Evolutionary conservation across 805 yeast species (phyloP).

Genomic region (Torulaspora gathmanii): DNA sequence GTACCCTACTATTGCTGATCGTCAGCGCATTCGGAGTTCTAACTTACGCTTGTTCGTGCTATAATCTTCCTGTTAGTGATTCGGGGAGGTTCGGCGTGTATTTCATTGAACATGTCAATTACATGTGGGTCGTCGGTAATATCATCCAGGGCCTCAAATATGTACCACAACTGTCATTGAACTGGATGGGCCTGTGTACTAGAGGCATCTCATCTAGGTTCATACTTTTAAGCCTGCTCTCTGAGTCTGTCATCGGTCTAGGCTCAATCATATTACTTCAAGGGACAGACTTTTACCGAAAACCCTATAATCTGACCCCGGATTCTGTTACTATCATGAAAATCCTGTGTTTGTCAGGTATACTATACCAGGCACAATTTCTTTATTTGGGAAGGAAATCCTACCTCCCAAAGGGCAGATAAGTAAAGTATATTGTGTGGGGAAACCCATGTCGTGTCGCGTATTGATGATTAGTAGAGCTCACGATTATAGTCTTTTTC

Average conservation of each 20-base stretch:
- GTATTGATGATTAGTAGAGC: not conserved
- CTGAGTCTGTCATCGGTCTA: constrained; percentile 7
- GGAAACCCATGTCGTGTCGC: not conserved
- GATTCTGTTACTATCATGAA: constrained; percentile 16
- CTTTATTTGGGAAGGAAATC: constrained; percentile 23
- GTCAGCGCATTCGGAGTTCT: constrained; percentile 15
- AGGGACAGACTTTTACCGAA: constrained; percentile 13
- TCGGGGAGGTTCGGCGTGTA: constrained; percentile 35
- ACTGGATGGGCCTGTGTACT: constrained; percentile 38
- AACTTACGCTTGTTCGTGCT: constrained; percentile 22
- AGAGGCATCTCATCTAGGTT: constrained; percentile 30
- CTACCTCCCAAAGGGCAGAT: constrained; percentile 18
- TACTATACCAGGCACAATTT: constrained; percentile 30
- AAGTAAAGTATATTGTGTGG: not conserved
- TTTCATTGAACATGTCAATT: constrained; percentile 41
- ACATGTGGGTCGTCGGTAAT: constrained; percentile 38
- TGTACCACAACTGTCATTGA: constrained; percentile 42
- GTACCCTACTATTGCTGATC: constrained; percentile 6
- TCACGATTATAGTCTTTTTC: constrained; percentile 38
- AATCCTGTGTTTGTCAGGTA: constrained; percentile 13
- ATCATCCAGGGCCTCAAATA: constrained; percentile 27
- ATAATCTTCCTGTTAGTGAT: constrained; percentile 16
- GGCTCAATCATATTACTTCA: constrained; percentile 1
- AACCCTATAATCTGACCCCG: constrained; percentile 28
- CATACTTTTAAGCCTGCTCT: constrained; percentile 14